Evolutionary conservation across 441 rosid genomes (phyloP), one percentile per base, ranked within the genome.

Genomic region (Adansonia grandidieri): DNA sequence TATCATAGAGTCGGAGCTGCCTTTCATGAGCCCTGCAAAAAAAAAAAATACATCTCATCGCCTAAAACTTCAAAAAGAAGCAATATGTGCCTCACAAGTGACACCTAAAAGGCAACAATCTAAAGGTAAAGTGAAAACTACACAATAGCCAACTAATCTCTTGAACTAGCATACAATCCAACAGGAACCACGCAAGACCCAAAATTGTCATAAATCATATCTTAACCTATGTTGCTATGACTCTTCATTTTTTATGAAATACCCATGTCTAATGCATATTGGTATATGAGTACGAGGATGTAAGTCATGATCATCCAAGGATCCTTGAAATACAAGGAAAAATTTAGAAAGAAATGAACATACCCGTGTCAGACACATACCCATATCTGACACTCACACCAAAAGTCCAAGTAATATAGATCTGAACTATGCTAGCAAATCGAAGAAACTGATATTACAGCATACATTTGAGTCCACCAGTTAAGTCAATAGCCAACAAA

Each of bases 1-100:
- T 86, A 81, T 93, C 98, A 78, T 87, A 93, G 78, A 95, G 63
- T 65, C 92, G 83, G 9, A 95, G 91, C 90, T 95, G 98, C 67
- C 83, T 93, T 82, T 86, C 93, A 1, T 89, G 97, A 37, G 89
- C 79, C 85, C 98, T 95, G 91, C 81, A 82, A 15, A 79, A 44
- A 75, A 56, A 54, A 0, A 37, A 37, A 37, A 44, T 4, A 44
- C 32, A 67, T 17, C 53, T 42, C 50, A 67, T 4, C 19, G 53
- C 1, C 51, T 65, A 40, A 40, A 37, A 80, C 56, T 51, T 19
- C 11, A 22, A 15, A 50, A 14, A 8, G 44, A 11, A 63, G 5
- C 22, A 64, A 64, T 7, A 37, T 15, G 19, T 64, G 47, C 69
- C 22, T 6, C 69, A 8, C 47, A 63, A 57, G 62, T 57, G 19